Evolutionary conservation across 352 stramenopile genomes (phyloP).

Genomic region (Phytophthora sp.): DNA sequence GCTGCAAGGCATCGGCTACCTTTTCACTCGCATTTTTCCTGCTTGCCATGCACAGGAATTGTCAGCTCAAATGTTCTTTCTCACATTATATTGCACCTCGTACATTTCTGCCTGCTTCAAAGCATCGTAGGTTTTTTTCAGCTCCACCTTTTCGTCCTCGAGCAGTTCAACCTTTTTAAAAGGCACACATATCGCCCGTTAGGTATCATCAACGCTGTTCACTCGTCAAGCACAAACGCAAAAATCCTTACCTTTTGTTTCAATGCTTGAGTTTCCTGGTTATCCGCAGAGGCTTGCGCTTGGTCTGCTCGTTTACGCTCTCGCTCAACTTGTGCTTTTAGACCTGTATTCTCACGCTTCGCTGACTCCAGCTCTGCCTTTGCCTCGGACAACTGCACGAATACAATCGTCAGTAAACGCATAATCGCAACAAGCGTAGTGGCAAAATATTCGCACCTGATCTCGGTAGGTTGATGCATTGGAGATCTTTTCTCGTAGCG

Average conservation of each 20-base stretch:
- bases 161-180: slow-evolving; percentile 32
- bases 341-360: slow-evolving; percentile 52
- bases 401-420: slow-evolving; percentile 9
- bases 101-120: slow-evolving; percentile 49
- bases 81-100: neutral
- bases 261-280: slow-evolving; percentile 40
- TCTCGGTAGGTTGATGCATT: slow-evolving; percentile 68
- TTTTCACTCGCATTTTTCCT: slow-evolving; percentile 48
- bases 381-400: slow-evolving; percentile 30
- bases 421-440: neutral
- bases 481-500: slow-evolving; percentile 71
- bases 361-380: slow-evolving; percentile 57
- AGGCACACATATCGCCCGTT: neutral
- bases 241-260: slow-evolving; percentile 39
- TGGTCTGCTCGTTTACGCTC: slow-evolving; percentile 42
- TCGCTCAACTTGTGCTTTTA: slow-evolving; percentile 56
- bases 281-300: slow-evolving; percentile 33
- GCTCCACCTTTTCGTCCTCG: slow-evolving; percentile 45
- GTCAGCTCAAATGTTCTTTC: too few species aligned
- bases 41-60: neutral
- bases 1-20: slow-evolving; percentile 31
- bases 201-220: too few species aligned
- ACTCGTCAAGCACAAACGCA: neutral
- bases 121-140: slow-evolving; percentile 39
- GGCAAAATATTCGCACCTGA: slow-evolving; percentile 45